A percentile compares a stretch with the other conserved stretches of the same genome.
Conservation (phyloP, 805 yeast species). For the Nakazawaea siamensis region DNA sequence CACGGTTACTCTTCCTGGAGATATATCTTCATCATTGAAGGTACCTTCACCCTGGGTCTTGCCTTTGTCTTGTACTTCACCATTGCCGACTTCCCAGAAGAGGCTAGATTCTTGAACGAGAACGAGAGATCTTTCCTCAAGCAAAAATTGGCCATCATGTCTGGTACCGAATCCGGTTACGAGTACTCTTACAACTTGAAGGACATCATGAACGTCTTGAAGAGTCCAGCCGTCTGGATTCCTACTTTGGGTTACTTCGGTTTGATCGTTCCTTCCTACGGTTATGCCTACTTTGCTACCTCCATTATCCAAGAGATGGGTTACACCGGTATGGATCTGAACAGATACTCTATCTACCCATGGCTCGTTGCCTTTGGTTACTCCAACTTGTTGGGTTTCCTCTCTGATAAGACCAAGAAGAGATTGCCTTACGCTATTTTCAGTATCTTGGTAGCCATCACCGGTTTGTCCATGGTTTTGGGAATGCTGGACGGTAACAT, state of each 20-base stretch:
- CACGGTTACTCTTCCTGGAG: constrained; percentile 38
- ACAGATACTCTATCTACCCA: constrained; percentile 78
- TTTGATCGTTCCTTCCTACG: constrained; percentile 63
- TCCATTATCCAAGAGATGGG: constrained; percentile 55
- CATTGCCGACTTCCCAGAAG: constrained; percentile 45
- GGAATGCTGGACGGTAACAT: constrained; percentile 26
- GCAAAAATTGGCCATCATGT: constrained; percentile 42
- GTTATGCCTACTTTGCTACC: constrained; percentile 69
- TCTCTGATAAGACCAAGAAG: constrained; percentile 44
- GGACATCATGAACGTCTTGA: constrained; percentile 42
- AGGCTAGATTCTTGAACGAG: constrained; percentile 24
- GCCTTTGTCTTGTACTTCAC: constrained; percentile 27
- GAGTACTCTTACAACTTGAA: constrained; percentile 36
- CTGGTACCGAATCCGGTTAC: constrained; percentile 35
- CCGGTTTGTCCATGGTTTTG: constrained; percentile 42
- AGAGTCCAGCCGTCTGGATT: constrained; percentile 50
- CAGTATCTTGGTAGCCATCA: constrained; percentile 24
- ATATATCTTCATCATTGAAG: constrained; percentile 45
- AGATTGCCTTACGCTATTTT: constrained; percentile 31
- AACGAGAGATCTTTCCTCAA: constrained; percentile 39
- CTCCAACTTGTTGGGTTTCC: constrained; percentile 50
- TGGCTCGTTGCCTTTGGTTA: constrained; percentile 73
- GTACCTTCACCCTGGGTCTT: constrained; percentile 24
- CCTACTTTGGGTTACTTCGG: constrained; percentile 59
- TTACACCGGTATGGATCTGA: constrained; percentile 64